Evolutionary conservation across 495 filamentous ascomycete genomes (phyloP).

Genomic region (Amorphotheca resinae): DNA sequence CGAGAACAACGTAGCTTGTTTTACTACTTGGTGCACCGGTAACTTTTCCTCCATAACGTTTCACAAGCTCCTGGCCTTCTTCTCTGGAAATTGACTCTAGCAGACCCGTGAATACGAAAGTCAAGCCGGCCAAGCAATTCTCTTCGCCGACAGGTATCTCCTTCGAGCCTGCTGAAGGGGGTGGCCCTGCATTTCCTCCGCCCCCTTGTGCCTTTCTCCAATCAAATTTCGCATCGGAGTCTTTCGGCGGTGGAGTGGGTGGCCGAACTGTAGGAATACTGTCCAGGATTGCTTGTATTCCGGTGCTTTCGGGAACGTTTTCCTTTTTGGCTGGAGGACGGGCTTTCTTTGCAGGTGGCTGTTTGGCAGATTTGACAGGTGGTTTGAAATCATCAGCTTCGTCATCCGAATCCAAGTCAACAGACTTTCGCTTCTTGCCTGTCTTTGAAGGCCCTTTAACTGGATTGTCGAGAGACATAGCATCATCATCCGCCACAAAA

Average conservation of each 20-base stretch:
- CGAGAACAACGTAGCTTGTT: conserved; percentile 87
- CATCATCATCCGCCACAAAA: conserved; percentile 23
- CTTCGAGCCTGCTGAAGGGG: conserved; percentile 46
- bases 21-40: conserved; percentile 77
- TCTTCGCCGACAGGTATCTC: conserved; percentile 76
- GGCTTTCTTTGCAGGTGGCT: conserved; percentile 48
- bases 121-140: conserved; percentile 84
- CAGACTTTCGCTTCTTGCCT: conserved; percentile 24
- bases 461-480: conserved; percentile 8
- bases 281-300: conserved; percentile 73
- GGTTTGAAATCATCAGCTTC: conserved; percentile 26
- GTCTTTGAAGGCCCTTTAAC: conserved; percentile 15
- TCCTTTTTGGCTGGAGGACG: conserved; percentile 47
- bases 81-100: conserved; percentile 66
- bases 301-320: conserved; percentile 46
- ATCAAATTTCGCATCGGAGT: conserved; percentile 60
- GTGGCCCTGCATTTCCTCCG: conserved; percentile 42
- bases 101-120: conserved; percentile 94
- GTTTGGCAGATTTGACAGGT: conserved; percentile 39
- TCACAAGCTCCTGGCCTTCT: conserved; percentile 79
- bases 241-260: conserved; percentile 64
- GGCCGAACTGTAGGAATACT: conserved; percentile 69
- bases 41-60: conserved; percentile 86
- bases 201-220: conserved; percentile 40
- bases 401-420: conserved; percentile 32